Evolutionary conservation across 495 filamentous ascomycete genomes (phyloP).

Genomic region (Neurospora africana): DNA sequence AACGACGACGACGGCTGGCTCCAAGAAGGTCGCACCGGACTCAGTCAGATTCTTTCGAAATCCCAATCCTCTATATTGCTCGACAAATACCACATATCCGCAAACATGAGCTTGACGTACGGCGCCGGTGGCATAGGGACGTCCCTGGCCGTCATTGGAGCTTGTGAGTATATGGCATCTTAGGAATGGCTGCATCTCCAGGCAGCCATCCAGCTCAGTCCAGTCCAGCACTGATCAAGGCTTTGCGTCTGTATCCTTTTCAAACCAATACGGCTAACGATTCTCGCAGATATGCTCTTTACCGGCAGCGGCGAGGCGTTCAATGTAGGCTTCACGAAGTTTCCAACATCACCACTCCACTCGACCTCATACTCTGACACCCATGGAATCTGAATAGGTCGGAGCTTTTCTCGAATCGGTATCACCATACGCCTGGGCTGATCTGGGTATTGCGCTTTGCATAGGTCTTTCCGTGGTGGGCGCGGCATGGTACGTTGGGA

Average conservation of each 20-base stretch:
- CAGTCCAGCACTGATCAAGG: neutral
- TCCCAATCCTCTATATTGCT: neutral
- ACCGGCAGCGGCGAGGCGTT: slow-evolving; percentile 92
- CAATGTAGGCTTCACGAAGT: slow-evolving; percentile 53
- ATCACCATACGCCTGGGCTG: slow-evolving; percentile 90
- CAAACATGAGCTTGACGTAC: slow-evolving; percentile 52
- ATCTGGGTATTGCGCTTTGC: slow-evolving; percentile 83
- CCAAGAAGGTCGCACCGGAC: neutral
- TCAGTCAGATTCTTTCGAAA: neutral
- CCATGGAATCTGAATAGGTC: slow-evolving; percentile 73
- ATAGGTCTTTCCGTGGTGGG: slow-evolving; percentile 93
- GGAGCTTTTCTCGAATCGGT: slow-evolving; percentile 89
- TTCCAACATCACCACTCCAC: slow-evolving; percentile 3
- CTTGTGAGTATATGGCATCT: slow-evolving; percentile 49
- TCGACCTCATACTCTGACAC: slow-evolving; percentile 18
- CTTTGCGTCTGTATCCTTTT: neutral
- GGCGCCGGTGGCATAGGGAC: slow-evolving; percentile 57
- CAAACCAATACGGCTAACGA: slow-evolving; percentile 25
- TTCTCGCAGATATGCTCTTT: slow-evolving; percentile 80
- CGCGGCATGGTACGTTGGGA: slow-evolving; percentile 74
- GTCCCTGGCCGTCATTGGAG: slow-evolving; percentile 70
- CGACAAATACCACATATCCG: neutral
- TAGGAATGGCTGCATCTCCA: neutral
- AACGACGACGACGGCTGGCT: neutral
- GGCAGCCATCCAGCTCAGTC: neutral